Base-by-base conservation (phyloP, 495 filamentous ascomycete species). In the Penicillium verhagenii region DNA sequence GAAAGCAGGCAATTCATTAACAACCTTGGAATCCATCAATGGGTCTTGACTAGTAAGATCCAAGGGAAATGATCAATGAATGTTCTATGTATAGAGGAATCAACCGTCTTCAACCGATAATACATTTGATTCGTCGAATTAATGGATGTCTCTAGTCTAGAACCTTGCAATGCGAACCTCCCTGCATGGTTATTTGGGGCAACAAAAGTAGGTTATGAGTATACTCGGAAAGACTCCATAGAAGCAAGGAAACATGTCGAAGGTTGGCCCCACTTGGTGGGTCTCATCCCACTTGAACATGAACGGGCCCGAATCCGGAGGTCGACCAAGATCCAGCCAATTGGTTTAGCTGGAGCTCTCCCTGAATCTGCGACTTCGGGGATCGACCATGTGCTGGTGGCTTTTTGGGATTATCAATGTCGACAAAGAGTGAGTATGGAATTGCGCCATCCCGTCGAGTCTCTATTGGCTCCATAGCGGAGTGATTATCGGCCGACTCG, bases 391-490 rank as follows among this genome's bases (percentile, higher is more conserved):
- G 37, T 16, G 19, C 37, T 21, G 39, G 13, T 23, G 19, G 21
- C 44, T 31, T 47, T n/a, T 5, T 20, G 6, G 18, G 23, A 47
- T 23, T 25, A 33, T 23, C 13, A 21, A 13, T 19, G 21, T n/a
- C 18, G 23, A 51, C 16, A 51, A 51, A 21, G 42, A 33, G 37
- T 25, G 46, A 20, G 11, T 18, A 21, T 38, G 13, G 31, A 44
- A 63, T 65, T 56, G 53, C 60, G 71, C 67, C 71, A 74, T 74
- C 63, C 42, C 26, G 42, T 37, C 26, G 29, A 28, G 52, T 56
- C 54, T 62, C 66, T 47, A 74, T 74, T 74, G 71, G 71, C 45
- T 59, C 57, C 55, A 45, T 31, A 16, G 52, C 43, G 39, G 42
- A 45, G 47, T 26, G 38, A 58, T 59, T 60, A 52, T 66, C 66